phyloP scores from a whole-genome alignment of 2,329 filamentous ascomycete species.

The Trichophyton simii region DNA sequence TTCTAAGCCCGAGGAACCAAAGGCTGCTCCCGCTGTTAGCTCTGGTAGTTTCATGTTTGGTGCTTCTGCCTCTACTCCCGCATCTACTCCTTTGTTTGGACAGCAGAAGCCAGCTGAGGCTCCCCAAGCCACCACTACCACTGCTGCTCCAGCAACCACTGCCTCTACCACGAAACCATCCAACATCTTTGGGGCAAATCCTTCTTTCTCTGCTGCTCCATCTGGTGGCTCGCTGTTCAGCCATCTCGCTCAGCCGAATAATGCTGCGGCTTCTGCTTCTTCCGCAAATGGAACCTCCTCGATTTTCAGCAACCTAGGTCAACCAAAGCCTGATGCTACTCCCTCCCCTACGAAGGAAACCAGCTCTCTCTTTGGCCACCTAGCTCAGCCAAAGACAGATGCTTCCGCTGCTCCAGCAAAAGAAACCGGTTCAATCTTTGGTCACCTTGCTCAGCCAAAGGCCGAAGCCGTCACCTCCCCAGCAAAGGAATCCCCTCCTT shows the following conservation, averaged over 20 bases:
- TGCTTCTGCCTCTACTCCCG: neutral
- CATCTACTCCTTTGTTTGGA: neutral
- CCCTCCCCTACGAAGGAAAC: no score
- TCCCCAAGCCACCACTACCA: neutral
- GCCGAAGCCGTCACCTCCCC: neutral
- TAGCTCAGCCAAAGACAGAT: neutral
- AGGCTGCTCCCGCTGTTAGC: neutral
- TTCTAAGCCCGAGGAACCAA: slow-evolving; percentile 5
- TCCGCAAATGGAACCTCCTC: neutral
- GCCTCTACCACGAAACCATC: neutral
- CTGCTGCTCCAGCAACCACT: neutral
- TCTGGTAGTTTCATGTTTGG: slow-evolving; percentile 7
- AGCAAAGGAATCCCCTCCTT: neutral
- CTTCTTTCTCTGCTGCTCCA: neutral
- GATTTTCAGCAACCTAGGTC: no score
- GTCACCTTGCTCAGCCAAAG: neutral
- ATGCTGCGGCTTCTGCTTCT: neutral
- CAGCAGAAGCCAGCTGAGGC: neutral
- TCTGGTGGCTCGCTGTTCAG: slow-evolving; percentile 1
- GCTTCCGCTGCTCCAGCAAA: neutral
- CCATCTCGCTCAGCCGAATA: slow-evolving; percentile 6
- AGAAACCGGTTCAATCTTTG: slow-evolving; percentile 4
- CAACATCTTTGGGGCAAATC: slow-evolving; percentile 3
- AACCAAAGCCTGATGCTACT: no score
- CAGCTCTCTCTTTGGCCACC: neutral